Conservation (phyloP, 1,284 basidiomycete species). For the Acaromyces ingoldii region DNA sequence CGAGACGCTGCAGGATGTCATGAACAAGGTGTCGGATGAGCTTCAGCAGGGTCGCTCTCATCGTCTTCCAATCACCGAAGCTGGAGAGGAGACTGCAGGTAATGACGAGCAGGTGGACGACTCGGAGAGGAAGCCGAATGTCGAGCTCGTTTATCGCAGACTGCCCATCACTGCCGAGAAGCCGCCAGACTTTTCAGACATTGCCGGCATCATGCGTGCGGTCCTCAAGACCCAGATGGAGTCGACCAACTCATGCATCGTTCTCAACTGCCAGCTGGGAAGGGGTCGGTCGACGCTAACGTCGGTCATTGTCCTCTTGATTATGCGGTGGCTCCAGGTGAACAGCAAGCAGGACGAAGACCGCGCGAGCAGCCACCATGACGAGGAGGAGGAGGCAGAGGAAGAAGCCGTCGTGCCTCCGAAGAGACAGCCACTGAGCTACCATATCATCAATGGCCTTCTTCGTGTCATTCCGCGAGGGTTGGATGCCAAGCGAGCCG, state of each 20-base stretch:
- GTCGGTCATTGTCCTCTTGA: conserved; percentile 78
- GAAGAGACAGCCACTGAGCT: conserved; percentile 19
- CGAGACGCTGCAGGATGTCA: conserved; percentile 80
- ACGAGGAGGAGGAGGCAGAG: background rate
- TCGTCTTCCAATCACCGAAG: no score
- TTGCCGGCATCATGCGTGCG: conserved; percentile 66
- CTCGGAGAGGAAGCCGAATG: conserved; percentile 45
- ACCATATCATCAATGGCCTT: conserved; percentile 67
- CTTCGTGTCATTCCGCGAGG: conserved; percentile 89
- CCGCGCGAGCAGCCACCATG: background rate
- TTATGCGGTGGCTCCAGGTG: conserved; percentile 74
- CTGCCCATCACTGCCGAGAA: conserved; percentile 79
- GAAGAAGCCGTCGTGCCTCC: background rate
- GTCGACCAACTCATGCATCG: conserved; percentile 65
- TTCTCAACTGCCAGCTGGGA: conserved; percentile 94
- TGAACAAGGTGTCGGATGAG: conserved; percentile 55
- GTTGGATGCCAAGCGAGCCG: conserved; percentile 73
- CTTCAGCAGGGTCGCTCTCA: conserved; percentile 16
- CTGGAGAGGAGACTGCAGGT: conserved; percentile 57
- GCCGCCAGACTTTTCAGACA: conserved; percentile 51
- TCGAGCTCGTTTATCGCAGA: conserved; percentile 72
- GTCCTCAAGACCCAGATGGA: conserved; percentile 70
- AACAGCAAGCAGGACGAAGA: conserved; percentile 12
- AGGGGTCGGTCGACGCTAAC: conserved; percentile 87
- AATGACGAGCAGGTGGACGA: conserved; percentile 57